phyloP scores from a whole-genome alignment of 2,329 filamentous ascomycete species.

The Phoma sp. region DNA sequence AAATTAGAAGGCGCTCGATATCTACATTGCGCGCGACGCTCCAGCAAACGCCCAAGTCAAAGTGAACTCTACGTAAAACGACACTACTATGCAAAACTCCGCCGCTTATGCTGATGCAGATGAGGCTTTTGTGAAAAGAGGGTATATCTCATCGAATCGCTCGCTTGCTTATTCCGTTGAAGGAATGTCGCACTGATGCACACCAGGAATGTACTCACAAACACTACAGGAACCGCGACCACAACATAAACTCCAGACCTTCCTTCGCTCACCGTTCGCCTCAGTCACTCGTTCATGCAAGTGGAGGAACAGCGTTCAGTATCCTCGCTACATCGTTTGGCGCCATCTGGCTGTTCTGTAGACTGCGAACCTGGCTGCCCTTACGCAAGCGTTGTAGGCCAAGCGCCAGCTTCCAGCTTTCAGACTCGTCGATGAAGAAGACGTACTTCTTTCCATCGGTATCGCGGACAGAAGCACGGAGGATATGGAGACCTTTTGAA shows the following conservation, averaged over 20 bases:
- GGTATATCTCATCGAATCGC: slow-evolving; percentile 20
- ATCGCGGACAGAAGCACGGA: slow-evolving; percentile 65
- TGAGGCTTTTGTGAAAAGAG: slow-evolving; percentile 13
- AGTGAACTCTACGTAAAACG: not conserved
- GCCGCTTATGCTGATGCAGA: slow-evolving; percentile 20
- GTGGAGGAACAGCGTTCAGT: slow-evolving; percentile 41
- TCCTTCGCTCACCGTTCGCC: not conserved
- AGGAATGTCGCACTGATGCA: slow-evolving; percentile 4
- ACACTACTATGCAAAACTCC: slow-evolving; percentile 17
- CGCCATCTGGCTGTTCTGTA: slow-evolving; percentile 62
- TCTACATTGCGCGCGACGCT: slow-evolving; percentile 4
- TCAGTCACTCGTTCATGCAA: slow-evolving; percentile 13
- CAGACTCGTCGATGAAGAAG: slow-evolving; percentile 64
- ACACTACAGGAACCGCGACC: not conserved
- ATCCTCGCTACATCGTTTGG: slow-evolving; percentile 51
- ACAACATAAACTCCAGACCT: not conserved
- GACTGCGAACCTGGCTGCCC: slow-evolving; percentile 61
- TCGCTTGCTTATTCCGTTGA: slow-evolving; percentile 2
- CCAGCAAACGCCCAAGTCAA: slow-evolving; percentile 2
- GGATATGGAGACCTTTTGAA: slow-evolving; percentile 57
- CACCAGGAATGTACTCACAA: slow-evolving; percentile 4
- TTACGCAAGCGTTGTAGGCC: slow-evolving; percentile 63
- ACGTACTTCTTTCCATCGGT: slow-evolving; percentile 67
- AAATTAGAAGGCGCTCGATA: slow-evolving; percentile 1
- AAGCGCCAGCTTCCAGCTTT: slow-evolving; percentile 68